A percentile compares a stretch with the other conserved stretches of the same genome.
Conservation (phyloP, 2,329 filamentous ascomycete genomes). For the Apiospora phragmitis region DNA sequence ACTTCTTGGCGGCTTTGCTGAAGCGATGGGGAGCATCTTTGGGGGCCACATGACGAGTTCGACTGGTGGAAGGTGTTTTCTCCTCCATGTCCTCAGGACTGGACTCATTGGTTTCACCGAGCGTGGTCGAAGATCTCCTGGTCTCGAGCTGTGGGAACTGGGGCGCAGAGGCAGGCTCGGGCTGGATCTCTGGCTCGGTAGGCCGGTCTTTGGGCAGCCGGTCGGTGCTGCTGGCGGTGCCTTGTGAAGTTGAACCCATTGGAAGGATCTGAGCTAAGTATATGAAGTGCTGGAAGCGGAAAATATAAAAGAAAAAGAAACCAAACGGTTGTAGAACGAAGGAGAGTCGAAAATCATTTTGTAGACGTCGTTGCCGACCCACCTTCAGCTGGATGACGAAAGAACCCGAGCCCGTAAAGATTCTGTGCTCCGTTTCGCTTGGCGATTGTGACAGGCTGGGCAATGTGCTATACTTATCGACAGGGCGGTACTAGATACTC, state of each 20-base stretch:
- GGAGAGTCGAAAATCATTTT: not conserved
- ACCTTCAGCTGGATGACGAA: not conserved
- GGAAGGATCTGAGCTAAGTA: not conserved
- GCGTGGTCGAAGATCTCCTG: not conserved
- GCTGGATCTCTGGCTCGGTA: not conserved
- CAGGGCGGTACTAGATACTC: not conserved
- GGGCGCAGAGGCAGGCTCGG: no score
- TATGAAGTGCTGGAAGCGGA: not conserved
- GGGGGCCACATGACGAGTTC: not conserved
- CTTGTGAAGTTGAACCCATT: not conserved
- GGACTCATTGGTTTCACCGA: not conserved
- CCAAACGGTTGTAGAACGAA: not conserved
- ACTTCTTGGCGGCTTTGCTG: not conserved
- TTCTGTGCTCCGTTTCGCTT: not conserved
- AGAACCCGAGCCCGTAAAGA: no score
- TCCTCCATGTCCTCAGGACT: not conserved
- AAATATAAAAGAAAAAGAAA: not conserved
- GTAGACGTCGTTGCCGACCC: not conserved
- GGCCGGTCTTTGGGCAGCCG: not conserved
- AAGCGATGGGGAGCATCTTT: not conserved
- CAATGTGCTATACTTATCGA: not conserved
- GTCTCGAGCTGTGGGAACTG: not conserved
- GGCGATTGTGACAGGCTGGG: not conserved
- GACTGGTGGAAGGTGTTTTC: not conserved
- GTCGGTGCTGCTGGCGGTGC: not conserved